Conservation (phyloP, 192 early-diverging fungal genomes). For the Cetraspora pellucida region DNA sequence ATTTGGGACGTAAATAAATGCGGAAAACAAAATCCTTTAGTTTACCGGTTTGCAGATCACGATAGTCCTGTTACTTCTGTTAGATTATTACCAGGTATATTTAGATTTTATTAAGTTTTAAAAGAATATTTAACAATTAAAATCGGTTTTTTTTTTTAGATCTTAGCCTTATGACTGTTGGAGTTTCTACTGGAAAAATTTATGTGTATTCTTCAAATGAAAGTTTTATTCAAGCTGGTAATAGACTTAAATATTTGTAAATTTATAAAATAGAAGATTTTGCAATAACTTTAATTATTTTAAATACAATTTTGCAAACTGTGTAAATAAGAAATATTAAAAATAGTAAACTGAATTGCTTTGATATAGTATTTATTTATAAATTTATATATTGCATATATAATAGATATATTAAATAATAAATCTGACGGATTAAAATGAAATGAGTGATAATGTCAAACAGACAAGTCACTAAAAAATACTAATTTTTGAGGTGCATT, state of each 20-base stretch:
- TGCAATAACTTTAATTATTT: too few species aligned
- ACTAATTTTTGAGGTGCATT: too few species aligned
- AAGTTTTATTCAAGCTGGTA: background rate
- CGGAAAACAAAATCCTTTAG: background rate
- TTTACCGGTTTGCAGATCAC: background rate
- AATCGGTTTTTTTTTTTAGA: background rate
- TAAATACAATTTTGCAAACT: too few species aligned
- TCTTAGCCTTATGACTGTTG: background rate
- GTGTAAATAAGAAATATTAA: too few species aligned
- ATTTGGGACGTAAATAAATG: background rate
- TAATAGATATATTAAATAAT: too few species aligned
- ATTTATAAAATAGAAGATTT: background rate
- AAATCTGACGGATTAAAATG: too few species aligned
- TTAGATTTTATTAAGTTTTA: background rate
- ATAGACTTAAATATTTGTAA: conserved; percentile 3
- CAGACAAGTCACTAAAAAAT: too few species aligned
- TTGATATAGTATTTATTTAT: too few species aligned
- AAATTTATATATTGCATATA: too few species aligned
- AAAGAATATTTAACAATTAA: background rate
- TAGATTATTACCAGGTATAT: background rate
- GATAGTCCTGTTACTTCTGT: background rate
- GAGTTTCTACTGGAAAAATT: background rate
- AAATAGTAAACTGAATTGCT: too few species aligned
- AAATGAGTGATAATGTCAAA: too few species aligned
- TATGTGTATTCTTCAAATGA: background rate